Evolutionary conservation across 495 filamentous ascomycete species (phyloP).

Genomic region (Aspergillus nidulans): DNA sequence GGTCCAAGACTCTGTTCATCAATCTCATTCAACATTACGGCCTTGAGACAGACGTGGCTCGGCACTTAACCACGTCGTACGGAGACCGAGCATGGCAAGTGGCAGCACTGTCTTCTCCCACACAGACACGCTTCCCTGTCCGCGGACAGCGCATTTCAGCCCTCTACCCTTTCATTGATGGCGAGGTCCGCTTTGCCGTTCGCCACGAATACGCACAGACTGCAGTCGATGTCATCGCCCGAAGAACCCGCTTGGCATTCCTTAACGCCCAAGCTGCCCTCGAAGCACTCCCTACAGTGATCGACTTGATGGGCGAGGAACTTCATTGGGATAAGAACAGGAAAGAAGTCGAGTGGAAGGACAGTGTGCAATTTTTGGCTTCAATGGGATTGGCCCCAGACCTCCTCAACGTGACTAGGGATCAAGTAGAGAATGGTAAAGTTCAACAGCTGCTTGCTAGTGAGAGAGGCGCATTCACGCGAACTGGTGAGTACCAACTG

Average conservation of each 20-base stretch:
- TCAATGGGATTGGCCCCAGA: constrained; percentile 84
- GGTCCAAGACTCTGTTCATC: constrained; percentile 94
- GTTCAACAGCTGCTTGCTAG: constrained; percentile 64
- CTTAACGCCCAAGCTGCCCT: constrained; percentile 93
- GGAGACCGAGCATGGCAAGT: constrained; percentile 97
- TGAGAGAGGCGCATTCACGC: constrained; percentile 69
- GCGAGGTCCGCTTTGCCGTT: constrained; percentile 87
- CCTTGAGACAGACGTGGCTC: constrained; percentile 89
- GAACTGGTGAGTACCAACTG: constrained; percentile 53
- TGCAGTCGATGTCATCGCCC: constrained; percentile 83
- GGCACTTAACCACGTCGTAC: constrained; percentile 84
- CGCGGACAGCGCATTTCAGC: constrained; percentile 75
- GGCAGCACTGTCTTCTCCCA: constrained; percentile 76
- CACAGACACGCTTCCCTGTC: constrained; percentile 79
- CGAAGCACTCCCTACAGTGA: constrained; percentile 80
- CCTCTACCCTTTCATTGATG: constrained; percentile 95
- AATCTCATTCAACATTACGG: constrained; percentile 97
- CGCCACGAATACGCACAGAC: constrained; percentile 93
- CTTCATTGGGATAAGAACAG: constrained; percentile 73
- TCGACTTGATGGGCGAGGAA: constrained; percentile 91
- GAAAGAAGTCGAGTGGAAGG: constrained; percentile 81
- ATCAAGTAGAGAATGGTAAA: constrained; percentile 75
- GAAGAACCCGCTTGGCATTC: constrained; percentile 85
- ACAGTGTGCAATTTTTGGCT: constrained; percentile 69
- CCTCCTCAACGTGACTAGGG: constrained; percentile 64